These are phyloP conservation scores for Pneumocystis canis DNA, from an alignment of 1,139 yeast genomes.

Conservation along the genomic window DNA sequence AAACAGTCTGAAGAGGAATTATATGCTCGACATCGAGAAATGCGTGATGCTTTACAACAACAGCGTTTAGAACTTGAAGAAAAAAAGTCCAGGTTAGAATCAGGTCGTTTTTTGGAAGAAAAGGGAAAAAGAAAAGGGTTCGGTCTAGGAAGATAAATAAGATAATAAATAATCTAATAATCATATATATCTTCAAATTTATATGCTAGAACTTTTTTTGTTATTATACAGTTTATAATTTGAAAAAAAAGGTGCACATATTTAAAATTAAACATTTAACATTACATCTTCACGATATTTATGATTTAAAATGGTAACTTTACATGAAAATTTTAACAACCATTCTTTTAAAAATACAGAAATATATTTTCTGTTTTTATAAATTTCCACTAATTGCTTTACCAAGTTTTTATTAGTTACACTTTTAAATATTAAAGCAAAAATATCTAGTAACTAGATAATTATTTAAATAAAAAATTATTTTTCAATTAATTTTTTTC, in stretches of 20 bases:
- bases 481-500: too few relatives aligned
- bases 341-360: neutral
- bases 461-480: too few relatives aligned
- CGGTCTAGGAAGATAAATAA: slow-evolving; percentile 4
- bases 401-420: neutral
- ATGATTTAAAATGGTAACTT: neutral
- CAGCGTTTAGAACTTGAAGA: slow-evolving; percentile 85
- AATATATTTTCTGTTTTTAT: neutral
- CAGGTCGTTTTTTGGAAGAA: slow-evolving; percentile 41
- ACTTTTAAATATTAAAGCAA: too few relatives aligned
- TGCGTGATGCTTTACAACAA: slow-evolving; percentile 83
- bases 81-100: slow-evolving; percentile 72
- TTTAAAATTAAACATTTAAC: neutral
- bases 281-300: neutral
- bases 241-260: too few relatives aligned
- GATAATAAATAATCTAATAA: neutral
- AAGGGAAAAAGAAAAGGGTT: slow-evolving; percentile 36
- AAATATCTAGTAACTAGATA: too few relatives aligned
- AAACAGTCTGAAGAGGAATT: slow-evolving; percentile 95
- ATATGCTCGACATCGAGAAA: slow-evolving; percentile 88
- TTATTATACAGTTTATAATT: neutral
- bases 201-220: neutral
- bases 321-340: neutral
- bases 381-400: neutral
- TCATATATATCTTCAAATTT: neutral